A percentile compares a stretch with the other conserved stretches of the same genome.
These are phyloP conservation scores for Colletotrichum ledebouriae DNA, from an alignment of 2,329 filamentous ascomycete species.

Conservation along the genomic window DNA sequence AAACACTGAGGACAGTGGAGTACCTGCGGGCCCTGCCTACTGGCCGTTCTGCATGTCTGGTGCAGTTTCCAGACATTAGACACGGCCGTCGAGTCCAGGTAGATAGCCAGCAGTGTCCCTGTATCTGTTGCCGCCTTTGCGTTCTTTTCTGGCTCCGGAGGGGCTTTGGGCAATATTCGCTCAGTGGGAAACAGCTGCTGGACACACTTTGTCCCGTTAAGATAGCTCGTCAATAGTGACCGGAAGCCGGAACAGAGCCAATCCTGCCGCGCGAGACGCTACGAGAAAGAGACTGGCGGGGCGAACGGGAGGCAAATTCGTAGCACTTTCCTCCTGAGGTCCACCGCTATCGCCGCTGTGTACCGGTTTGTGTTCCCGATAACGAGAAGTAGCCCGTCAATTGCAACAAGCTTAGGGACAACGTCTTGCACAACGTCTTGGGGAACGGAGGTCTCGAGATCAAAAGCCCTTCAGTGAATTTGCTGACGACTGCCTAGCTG, in stretches of 20 bases:
- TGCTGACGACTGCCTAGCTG: neutral
- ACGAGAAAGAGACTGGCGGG: conserved; percentile 29
- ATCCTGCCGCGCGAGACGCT: conserved; percentile 29
- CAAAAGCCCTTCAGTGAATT: neutral
- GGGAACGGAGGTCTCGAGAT: too few species aligned
- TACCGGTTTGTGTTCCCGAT: neutral
- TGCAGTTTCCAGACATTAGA: conserved; percentile 22
- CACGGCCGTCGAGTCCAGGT: neutral
- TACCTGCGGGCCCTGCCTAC: neutral
- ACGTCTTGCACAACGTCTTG: neutral
- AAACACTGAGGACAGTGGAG: conserved; percentile 1
- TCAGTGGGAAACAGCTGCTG: neutral
- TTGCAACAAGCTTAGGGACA: neutral
- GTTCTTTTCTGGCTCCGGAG: neutral
- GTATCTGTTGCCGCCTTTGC: conserved; percentile 2
- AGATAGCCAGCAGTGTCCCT: conserved; percentile 26
- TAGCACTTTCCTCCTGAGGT: neutral
- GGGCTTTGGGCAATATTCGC: conserved; percentile 14
- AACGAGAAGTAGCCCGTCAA: conserved; percentile 1
- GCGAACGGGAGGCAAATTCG: conserved; percentile 14
- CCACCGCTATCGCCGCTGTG: neutral
- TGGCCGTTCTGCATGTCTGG: conserved; percentile 4
- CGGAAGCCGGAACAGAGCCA: conserved; percentile 1
- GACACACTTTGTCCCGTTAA: conserved; percentile 10
- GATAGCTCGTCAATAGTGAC: neutral